Evolutionary conservation across 306 rosid genomes (phyloP).

Genomic region (Styphnolobium japonicum): DNA sequence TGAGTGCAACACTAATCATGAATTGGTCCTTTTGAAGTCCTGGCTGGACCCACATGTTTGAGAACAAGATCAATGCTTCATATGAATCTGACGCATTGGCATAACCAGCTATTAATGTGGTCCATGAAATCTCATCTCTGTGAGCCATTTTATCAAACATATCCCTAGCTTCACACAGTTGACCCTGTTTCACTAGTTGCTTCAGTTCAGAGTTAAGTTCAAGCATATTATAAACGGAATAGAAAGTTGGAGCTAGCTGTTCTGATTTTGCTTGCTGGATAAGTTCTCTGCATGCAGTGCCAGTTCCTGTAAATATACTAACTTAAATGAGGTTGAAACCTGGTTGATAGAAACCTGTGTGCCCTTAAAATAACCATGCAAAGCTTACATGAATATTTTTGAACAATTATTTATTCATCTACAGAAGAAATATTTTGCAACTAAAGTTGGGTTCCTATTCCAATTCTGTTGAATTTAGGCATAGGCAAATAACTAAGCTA

Average conservation of each 20-base stretch:
- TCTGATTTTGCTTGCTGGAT: conserved; percentile 15
- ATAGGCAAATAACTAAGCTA: neutral
- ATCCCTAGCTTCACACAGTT: conserved; percentile 44
- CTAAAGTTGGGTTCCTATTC: neutral
- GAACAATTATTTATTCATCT: neutral
- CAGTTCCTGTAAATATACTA: conserved; percentile 32
- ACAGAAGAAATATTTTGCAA: neutral
- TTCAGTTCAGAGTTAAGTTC: conserved; percentile 57
- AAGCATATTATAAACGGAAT: conserved; percentile 29
- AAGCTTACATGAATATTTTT: neutral
- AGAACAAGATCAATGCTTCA: conserved; percentile 59
- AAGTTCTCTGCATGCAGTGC: conserved; percentile 26
- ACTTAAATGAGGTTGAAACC: conserved; percentile 17
- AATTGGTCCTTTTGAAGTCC: conserved; percentile 52
- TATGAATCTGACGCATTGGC: conserved; percentile 38
- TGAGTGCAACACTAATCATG: conserved; percentile 55
- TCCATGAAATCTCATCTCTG: conserved; percentile 65
- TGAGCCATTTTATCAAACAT: conserved; percentile 53
- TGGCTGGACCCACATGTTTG: conserved; percentile 49
- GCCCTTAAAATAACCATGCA: conserved; percentile 2
- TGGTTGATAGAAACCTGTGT: conserved; percentile 21
- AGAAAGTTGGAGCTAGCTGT: conserved; percentile 17
- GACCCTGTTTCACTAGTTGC: conserved; percentile 47
- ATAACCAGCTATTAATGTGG: conserved; percentile 54
- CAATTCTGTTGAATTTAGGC: neutral